Base-by-base conservation (phyloP, 306 rosid genomes). In the Medicago arabica region DNA sequence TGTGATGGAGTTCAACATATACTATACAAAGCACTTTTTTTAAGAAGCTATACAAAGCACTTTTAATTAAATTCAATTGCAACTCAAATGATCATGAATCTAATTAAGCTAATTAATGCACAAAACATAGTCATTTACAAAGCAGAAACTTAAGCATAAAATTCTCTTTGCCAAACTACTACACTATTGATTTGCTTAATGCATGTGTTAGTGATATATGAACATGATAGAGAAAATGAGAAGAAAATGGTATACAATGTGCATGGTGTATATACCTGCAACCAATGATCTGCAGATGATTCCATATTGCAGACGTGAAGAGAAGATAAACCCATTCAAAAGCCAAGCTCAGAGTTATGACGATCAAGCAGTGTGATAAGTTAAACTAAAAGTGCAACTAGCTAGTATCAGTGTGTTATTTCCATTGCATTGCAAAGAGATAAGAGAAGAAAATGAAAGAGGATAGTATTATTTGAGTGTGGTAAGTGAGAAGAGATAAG, bases 261-360 rank as follows among this genome's bases (percentile, higher is more conserved):
- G 49, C 68, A 76, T 61, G 75, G 9, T 28, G 21, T 34, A 70
- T 64, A 31, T 89, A 95, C 99, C 97, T 95, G 99, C 8, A 95
- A 80, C 99, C 98, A 95, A 71, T 85, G 81, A 72, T 92, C 97
- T 49, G 99, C 80, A 9, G 98, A 88, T 13, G 98, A 89, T 46
- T 95, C 97, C 93, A 95, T 92, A 58, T 58, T 58, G 89, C 97
- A 89, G 73, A 87, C 93, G 80, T 95, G 97, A 41, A 92, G 89
- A 74, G 99, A 85, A 66, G 91, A 85, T 58, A 92, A 88, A 71
- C 93, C 96, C 99, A 92, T 90, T 75, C 34, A 80, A 28, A 74
- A 82, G 57, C 34, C 9, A 10, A 65, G 70, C 12, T 34, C 38
- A 34, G 38, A 34, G 38, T 34, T 34, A 0, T 34, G 38, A 0